Conservation (phyloP, 1,284 basidiomycete species). For the Moesziomyces sp. region DNA sequence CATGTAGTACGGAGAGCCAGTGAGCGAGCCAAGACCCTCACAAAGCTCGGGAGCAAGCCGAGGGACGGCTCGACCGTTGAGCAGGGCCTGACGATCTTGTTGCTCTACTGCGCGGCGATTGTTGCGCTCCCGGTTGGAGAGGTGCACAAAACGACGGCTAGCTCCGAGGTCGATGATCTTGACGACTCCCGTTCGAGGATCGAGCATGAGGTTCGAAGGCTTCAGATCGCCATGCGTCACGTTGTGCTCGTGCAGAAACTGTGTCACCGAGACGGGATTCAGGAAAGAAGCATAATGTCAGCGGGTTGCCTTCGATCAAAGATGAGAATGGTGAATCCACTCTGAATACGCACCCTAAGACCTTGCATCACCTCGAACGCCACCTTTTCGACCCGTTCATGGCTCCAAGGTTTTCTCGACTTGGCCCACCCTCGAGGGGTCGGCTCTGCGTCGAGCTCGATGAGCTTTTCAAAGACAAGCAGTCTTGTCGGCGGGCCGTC, state of each 20-base stretch:
- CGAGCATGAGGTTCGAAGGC: constrained; percentile 59
- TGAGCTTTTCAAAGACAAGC: constrained; percentile 54
- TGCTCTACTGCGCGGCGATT: constrained; percentile 53
- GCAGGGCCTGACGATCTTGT: constrained; percentile 29
- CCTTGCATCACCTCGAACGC: constrained; percentile 49
- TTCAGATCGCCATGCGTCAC: constrained; percentile 61
- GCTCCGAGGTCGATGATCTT: constrained; percentile 59
- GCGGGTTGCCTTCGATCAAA: too few relatives aligned
- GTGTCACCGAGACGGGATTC: too few relatives aligned
- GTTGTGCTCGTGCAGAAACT: constrained; percentile 51
- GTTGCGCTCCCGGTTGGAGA: constrained; percentile 50
- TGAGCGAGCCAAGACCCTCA: constrained; percentile 57
- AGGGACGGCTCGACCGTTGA: constrained; percentile 3
- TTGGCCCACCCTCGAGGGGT: constrained; percentile 46
- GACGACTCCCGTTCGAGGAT: constrained; percentile 50
- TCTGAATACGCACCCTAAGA: constrained; percentile 5
- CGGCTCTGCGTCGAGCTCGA: constrained; percentile 53
- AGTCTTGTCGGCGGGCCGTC: constrained; percentile 49
- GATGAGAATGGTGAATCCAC: too few relatives aligned
- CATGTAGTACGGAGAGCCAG: constrained; percentile 60
- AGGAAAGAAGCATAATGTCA: too few relatives aligned
- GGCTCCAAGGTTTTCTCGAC: constrained; percentile 37
- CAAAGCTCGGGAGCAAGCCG: constrained; percentile 32
- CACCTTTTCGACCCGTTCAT: constrained; percentile 49
- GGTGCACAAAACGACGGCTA: constrained; percentile 52